Base-by-base conservation (phyloP, 2,329 filamentous ascomycete species). In the Aspergillus sclerotialis region DNA sequence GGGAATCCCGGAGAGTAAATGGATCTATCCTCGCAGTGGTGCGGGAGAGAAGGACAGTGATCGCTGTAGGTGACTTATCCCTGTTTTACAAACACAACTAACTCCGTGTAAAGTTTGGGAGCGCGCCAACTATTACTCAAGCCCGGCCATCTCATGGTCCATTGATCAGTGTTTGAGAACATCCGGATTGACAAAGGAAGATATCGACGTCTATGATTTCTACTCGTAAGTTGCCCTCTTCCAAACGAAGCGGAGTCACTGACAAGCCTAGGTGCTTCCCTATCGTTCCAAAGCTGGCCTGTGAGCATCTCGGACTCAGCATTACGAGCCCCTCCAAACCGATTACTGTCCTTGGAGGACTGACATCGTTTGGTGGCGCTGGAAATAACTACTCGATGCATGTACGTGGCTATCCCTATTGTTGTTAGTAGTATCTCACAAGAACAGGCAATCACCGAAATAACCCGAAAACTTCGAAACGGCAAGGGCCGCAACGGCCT, bases 341-440 rank as follows among this genome's bases (percentile, higher is more conserved):
- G 0, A 67, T 82, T 13, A 81, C 76, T 0, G 55, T 83, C 0
- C 63, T 84, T 0, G 80, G 80, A 0, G 80, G 80, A 0, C 48
- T 84, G 34, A 83, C 80, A 4, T 80, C 73, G 1, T 84, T 84
- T 38, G 80, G 80, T 0, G 80, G 80, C 0, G 80, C 80, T 5
- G 80, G 80, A 0, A 84, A 84, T 42, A 83, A 83, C 35, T 84
- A 84, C 39, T 80, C 76, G 0, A 76, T 82, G 70, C 79, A 84
- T 59, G 77, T 73, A 55, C 13, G 40, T 3, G 6, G 4, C 21
- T 21, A 14, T 12, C 11, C 3, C 2, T 16, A 61, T 56, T 23
- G 5, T 26, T 5, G 9, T 27, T 5, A 19, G 17, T 9, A 10
- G 11, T 34, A 9, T 15, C 28, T 36, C 18, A 31, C 12, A 9